Percentiles rank a stretch among this genome's conserved stretches.
Conservation (phyloP, 2,329 filamentous ascomycete genomes). For the Colletotrichum godetiae region DNA sequence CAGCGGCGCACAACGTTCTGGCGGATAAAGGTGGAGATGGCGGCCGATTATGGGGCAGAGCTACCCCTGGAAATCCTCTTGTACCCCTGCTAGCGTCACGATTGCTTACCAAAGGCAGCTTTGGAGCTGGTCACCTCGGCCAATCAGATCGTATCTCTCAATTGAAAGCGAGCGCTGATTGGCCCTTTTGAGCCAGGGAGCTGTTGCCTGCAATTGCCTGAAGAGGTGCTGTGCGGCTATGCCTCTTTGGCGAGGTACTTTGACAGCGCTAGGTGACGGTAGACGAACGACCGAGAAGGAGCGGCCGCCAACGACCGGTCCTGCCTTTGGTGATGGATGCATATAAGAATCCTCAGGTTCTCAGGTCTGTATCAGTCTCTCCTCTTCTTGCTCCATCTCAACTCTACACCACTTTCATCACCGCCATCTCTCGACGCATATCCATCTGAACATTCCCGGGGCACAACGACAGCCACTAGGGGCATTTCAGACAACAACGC, state of each 20-base stretch:
- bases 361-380: not conserved
- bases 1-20: constrained; percentile 11
- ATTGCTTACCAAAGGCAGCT: not conserved
- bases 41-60: not conserved
- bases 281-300: not conserved
- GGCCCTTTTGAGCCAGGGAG: not conserved
- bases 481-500: not conserved
- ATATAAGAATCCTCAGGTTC: not conserved
- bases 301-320: not conserved
- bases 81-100: not conserved
- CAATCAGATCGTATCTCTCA: not conserved
- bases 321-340: not conserved
- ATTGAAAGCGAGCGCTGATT: not conserved
- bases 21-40: not conserved
- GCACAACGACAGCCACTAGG: not conserved
- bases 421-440: not conserved
- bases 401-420: not conserved
- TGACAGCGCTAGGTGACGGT: not conserved
- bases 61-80: too few relatives aligned
- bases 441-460: not conserved
- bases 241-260: not conserved
- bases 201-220: constrained; percentile 17
- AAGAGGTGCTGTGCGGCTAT: not conserved
- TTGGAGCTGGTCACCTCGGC: not conserved
- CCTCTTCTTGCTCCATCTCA: not conserved